Evolutionary conservation across 495 filamentous ascomycete genomes (phyloP).

Genomic region (Penicillium coprophilum): DNA sequence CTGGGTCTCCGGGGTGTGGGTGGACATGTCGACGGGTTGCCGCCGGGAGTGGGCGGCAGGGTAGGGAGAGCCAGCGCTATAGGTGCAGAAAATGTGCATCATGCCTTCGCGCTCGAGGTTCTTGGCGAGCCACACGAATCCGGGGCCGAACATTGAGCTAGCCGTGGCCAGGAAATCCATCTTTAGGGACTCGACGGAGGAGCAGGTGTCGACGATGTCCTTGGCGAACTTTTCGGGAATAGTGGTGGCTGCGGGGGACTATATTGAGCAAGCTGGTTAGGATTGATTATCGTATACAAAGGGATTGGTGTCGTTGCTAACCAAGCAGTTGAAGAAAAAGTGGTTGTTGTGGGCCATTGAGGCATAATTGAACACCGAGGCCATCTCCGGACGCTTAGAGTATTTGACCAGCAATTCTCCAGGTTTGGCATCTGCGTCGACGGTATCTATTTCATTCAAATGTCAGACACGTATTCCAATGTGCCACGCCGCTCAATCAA

Average conservation of each 20-base stretch:
- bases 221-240: slow-evolving; percentile 50
- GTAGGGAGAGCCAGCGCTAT: slow-evolving; percentile 88
- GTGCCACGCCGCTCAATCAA: not conserved
- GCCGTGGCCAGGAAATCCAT: slow-evolving; percentile 79
- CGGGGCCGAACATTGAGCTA: slow-evolving; percentile 90
- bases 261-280: slow-evolving; percentile 14
- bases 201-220: slow-evolving; percentile 65
- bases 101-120: slow-evolving; percentile 47
- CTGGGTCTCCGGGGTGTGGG: slow-evolving; percentile 43
- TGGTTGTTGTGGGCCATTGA: slow-evolving; percentile 96
- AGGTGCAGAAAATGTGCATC: slow-evolving; percentile 80
- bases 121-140: slow-evolving; percentile 91
- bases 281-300: not conserved
- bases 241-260: slow-evolving; percentile 50
- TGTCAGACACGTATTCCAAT: not conserved
- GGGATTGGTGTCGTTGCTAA: slow-evolving; percentile 25
- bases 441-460: slow-evolving; percentile 42
- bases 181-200: slow-evolving; percentile 76
- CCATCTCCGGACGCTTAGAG: slow-evolving; percentile 73
- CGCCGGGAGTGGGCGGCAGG: slow-evolving; percentile 77
- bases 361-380: slow-evolving; percentile 88
- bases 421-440: slow-evolving; percentile 54
- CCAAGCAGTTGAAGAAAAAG: slow-evolving; percentile 81
- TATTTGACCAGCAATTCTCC: slow-evolving; percentile 71
- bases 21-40: slow-evolving; percentile 81